Conservation (phyloP, 2,329 filamentous ascomycete genomes). For the Sclerotinia subarctica region DNA sequence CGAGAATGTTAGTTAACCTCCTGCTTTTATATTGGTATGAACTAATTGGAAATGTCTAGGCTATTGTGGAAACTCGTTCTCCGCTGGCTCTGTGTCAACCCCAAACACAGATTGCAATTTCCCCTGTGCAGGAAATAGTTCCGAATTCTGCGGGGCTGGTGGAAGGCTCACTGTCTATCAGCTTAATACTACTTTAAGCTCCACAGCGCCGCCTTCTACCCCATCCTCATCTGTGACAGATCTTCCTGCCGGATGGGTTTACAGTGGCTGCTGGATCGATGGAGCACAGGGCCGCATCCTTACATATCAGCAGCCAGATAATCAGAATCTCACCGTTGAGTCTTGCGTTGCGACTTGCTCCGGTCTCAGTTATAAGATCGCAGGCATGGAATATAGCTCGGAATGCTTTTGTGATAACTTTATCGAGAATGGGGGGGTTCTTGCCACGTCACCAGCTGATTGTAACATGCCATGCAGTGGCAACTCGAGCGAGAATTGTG, state of each 20-base stretch:
- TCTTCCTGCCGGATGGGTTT: conserved; percentile 30
- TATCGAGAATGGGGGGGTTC: conserved; percentile 31
- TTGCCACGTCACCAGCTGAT: conserved; percentile 28
- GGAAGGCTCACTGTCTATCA: conserved; percentile 33
- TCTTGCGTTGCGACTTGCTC: conserved; percentile 37
- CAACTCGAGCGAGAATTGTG: conserved; percentile 38
- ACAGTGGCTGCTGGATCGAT: conserved; percentile 31
- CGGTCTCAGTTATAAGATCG: conserved; percentile 26
- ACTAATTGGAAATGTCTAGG: conserved; percentile 19
- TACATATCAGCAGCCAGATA: conserved; percentile 25
- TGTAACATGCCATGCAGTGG: conserved; percentile 37
- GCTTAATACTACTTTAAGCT: conserved; percentile 16
- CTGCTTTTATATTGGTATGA: not conserved
- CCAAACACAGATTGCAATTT: conserved; percentile 31
- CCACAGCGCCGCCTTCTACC: not conserved
- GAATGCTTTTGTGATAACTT: conserved; percentile 36
- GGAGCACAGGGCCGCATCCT: conserved; percentile 27
- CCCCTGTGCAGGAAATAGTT: conserved; percentile 35
- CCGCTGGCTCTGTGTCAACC: conserved; percentile 27
- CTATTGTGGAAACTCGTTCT: conserved; percentile 33
- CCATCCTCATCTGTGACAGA: conserved; percentile 12
- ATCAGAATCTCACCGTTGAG: conserved; percentile 33
- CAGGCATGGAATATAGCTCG: conserved; percentile 25
- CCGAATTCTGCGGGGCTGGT: conserved; percentile 39
- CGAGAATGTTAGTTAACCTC: conserved; percentile 31